Evolutionary conservation across 2,329 filamentous ascomycete species (phyloP).

Genomic region (Diaporthe batatas): DNA sequence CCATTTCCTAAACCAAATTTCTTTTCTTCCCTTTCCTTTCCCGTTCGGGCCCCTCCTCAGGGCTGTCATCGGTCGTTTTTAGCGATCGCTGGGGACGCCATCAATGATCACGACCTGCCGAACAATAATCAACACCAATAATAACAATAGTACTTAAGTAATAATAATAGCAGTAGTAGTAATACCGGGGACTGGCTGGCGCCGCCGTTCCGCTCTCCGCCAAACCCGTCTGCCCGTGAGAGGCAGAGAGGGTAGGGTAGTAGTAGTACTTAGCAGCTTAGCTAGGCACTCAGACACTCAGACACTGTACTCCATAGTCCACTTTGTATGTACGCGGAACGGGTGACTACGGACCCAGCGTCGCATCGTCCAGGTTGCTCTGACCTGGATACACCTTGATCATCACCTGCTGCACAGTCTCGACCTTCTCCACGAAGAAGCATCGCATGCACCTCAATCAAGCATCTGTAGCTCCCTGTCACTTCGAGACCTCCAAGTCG

Average conservation of each 20-base stretch:
- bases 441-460: slow-evolving; percentile 21
- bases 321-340: slow-evolving; percentile 11
- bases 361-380: slow-evolving; percentile 27
- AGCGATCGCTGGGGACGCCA: neutral
- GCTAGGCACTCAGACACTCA: too few species aligned
- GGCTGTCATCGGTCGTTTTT: neutral
- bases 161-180: neutral
- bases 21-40: neutral
- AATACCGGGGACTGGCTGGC: slow-evolving; percentile 4
- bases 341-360: slow-evolving; percentile 9
- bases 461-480: slow-evolving; percentile 19
- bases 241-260: too few species aligned
- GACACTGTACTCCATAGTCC: too few species aligned
- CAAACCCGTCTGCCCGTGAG: neutral
- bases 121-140: slow-evolving; percentile 2
- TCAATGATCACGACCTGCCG: neutral
- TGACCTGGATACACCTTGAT: slow-evolving; percentile 26
- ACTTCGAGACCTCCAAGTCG: neutral
- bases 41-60: neutral
- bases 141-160: neutral
- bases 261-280: too few species aligned
- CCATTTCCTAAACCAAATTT: neutral
- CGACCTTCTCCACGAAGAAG: slow-evolving; percentile 9
- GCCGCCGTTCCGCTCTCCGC: slow-evolving; percentile 15
- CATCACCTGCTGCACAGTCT: slow-evolving; percentile 20